phyloP scores from a whole-genome alignment of 345 rosid genomes.

The Eutrema yunnanense region DNA sequence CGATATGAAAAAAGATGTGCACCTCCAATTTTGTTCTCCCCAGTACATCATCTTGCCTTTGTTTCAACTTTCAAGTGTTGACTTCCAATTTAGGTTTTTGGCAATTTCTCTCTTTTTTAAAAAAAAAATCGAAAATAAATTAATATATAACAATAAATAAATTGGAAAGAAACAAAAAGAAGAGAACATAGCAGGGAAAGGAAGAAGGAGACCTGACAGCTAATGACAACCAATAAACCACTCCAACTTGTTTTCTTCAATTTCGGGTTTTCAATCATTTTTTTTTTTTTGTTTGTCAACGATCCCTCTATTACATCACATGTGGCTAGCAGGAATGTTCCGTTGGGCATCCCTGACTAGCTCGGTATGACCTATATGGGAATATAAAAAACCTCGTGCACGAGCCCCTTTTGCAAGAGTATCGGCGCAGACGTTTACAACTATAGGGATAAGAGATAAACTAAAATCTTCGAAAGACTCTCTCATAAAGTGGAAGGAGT shows the following conservation, averaged over 20 bases:
- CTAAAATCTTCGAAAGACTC: no score
- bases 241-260: not conserved
- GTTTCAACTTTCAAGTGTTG: conserved; percentile 12
- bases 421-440: no score
- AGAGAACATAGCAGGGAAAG: not conserved
- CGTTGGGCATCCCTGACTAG: no score
- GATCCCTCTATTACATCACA: no score
- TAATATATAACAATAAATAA: not conserved
- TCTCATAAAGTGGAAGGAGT: no score
- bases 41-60: not conserved
- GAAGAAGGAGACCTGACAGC: conserved; percentile 24
- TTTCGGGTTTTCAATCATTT: not conserved
- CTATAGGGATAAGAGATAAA: no score
- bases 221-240: conserved; percentile 6
- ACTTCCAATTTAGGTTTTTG: not conserved
- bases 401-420: no score
- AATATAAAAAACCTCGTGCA: no score
- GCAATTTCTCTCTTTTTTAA: not conserved
- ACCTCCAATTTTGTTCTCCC: not conserved
- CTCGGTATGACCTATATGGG: no score
- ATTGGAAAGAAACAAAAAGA: conserved; percentile 10
- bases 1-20: not conserved
- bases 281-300: no score
- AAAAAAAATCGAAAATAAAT: not conserved
- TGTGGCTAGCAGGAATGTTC: no score